Base-by-base conservation (phyloP, 2,329 filamentous ascomycete species). In the Sclerotinia minor region DNA sequence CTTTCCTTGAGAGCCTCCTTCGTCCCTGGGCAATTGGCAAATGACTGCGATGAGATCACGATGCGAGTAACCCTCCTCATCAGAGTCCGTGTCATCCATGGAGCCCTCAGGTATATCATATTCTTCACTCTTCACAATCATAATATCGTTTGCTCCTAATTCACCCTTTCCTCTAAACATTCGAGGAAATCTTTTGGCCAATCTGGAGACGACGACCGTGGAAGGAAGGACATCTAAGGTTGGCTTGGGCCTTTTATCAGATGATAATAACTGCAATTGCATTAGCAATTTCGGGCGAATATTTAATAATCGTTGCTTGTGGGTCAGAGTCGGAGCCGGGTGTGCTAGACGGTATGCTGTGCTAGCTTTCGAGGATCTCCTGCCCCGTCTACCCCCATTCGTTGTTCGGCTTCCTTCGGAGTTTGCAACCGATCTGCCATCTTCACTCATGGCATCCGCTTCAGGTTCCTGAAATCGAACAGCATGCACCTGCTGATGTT, bases 191-290 rank as follows among this genome's bases (percentile, higher is more conserved):
- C 83, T 83, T 74, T 86, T 85, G 2, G 84, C 81, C 32, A 91
- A 78, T 24, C 83, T 82, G 7, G 87, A 84, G 29, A 87, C 83
- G 68, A 86, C 83, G 52, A 89, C 80, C n/a, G 85, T 85, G 2
- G 88, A 87, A 0, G 90, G 89, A 53, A 92, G 84, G n/a, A 92
- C 85, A 72, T 94, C 91, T 71, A 92, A 87, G 5, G 86, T 84
- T 0, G 91, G 91, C 64, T 83, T 83, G 0, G 89, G 89, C 32
- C 90, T 85, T 21, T 81, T 81, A 69, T 86, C 83, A 52, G 82
- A 79, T 2, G 84, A 81, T n/a, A 92, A 77, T 68, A 86, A 83
- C 74, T 93, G 91, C 21, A 94, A 80, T 77, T 94, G 91, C 7
- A 94, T 82, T 7, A 92, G 79, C 24, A 92, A 79, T 64, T 86